Percentiles rank a stretch among this genome's conserved stretches.
Evolutionary conservation across 345 rosid species (phyloP).

Genomic region (Excoecaria agallocha): DNA sequence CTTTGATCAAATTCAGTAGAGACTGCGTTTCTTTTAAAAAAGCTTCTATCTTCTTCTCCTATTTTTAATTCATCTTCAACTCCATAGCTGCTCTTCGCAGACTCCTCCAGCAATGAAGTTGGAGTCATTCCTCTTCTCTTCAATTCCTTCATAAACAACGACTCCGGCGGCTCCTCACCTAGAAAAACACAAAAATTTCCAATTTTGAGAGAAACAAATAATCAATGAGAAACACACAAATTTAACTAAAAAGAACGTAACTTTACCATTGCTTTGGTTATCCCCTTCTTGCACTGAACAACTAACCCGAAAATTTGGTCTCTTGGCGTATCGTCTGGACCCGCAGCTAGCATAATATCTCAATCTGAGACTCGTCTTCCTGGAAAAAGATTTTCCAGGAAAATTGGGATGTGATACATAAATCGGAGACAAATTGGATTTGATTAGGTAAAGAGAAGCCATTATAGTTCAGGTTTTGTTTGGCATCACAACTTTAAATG

Average conservation of each 20-base stretch:
- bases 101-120: slow-evolving; percentile 76
- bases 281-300: slow-evolving; percentile 57
- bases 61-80: slow-evolving; percentile 47
- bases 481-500: slow-evolving; percentile 24
- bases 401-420: slow-evolving; percentile 45
- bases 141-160: slow-evolving; percentile 89
- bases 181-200: background rate
- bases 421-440: slow-evolving; percentile 42
- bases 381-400: slow-evolving; percentile 33
- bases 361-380: slow-evolving; percentile 34
- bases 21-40: slow-evolving; percentile 58
- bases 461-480: slow-evolving; percentile 17
- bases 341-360: slow-evolving; percentile 17
- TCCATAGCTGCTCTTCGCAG: slow-evolving; percentile 41
- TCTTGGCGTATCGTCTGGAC: slow-evolving; percentile 15
- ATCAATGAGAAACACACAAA: background rate
- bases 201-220: background rate
- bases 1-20: slow-evolving; percentile 56
- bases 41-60: slow-evolving; percentile 43
- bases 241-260: background rate
- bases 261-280: slow-evolving; percentile 58
- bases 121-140: slow-evolving; percentile 93
- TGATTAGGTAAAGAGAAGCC: slow-evolving; percentile 51
- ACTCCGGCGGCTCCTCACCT: slow-evolving; percentile 96
- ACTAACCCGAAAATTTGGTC: slow-evolving; percentile 33